Conservation (phyloP, 306 rosid species). For the Ormosia emarginata region DNA sequence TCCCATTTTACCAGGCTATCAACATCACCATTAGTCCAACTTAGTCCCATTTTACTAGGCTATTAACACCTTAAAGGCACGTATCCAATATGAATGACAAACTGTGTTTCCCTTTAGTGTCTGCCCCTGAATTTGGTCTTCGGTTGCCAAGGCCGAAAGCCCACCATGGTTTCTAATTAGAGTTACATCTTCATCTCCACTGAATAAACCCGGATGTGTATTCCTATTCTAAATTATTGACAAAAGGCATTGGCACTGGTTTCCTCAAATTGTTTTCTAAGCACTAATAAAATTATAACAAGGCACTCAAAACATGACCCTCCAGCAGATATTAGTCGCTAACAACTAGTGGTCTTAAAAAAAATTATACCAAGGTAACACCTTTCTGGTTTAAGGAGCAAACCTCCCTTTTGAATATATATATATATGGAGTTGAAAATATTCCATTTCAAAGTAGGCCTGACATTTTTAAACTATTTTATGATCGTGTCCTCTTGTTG, state of each 20-base stretch:
- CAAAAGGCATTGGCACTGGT: not conserved
- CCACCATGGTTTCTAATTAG: not conserved
- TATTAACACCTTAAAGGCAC: no score
- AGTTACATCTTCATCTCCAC: not conserved
- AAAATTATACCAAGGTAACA: not conserved
- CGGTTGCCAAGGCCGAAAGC: not conserved
- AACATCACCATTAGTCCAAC: not conserved
- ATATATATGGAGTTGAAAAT: no score
- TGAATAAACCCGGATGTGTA: not conserved
- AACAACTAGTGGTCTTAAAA: not conserved
- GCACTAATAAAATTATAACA: no score
- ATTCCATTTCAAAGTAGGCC: not conserved
- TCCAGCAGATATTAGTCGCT: not conserved
- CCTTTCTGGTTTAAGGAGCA: not conserved
- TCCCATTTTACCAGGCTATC: not conserved
- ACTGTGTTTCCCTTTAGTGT: no score
- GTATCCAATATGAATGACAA: no score
- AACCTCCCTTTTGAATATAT: not conserved
- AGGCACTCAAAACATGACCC: no score
- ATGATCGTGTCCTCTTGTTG: not conserved
- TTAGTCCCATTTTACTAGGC: not conserved
- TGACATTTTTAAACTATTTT: not conserved
- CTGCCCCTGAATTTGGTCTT: no score
- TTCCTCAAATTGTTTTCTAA: no score
- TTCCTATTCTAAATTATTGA: not conserved